phyloP scores from a whole-genome alignment of 345 rosid species.

The Crucihimalaya himalaica region DNA sequence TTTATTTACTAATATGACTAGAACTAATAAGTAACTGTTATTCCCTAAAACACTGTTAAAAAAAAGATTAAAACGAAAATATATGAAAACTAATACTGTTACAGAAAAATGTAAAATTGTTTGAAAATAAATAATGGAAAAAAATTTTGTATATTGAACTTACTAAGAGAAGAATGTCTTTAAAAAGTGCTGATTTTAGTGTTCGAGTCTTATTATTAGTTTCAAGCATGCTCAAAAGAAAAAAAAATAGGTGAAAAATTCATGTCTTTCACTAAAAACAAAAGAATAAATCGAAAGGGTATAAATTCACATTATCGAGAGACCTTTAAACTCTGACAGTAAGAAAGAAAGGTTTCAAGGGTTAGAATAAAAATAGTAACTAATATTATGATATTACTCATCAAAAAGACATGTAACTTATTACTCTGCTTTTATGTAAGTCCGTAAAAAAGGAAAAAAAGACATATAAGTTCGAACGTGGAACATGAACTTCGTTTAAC shows the following conservation, averaged over 20 bases:
- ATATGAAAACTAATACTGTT: not conserved
- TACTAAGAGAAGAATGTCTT: not conserved
- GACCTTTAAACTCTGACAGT: slow-evolving; percentile 23
- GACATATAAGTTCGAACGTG: slow-evolving; percentile 18
- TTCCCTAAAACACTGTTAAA: not conserved
- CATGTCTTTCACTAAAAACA: slow-evolving; percentile 7
- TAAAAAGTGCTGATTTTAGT: not conserved
- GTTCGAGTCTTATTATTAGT: not conserved
- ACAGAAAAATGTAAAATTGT: not conserved
- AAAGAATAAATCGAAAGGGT: slow-evolving; percentile 16
- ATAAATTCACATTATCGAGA: slow-evolving; percentile 12
- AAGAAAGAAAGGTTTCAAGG: slow-evolving; percentile 4
- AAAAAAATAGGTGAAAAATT: not conserved
- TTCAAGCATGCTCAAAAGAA: not conserved
- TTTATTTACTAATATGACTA: not conserved
- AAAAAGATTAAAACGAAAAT: not conserved
- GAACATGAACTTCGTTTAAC: slow-evolving; percentile 27
- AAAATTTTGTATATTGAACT: not conserved
- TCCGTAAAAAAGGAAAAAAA: not conserved
- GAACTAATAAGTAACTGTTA: not conserved
- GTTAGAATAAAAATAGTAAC: not conserved
- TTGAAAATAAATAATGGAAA: not conserved
- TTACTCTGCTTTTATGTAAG: slow-evolving; percentile 15
- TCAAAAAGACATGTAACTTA: slow-evolving; percentile 25
- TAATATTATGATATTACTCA: not conserved